Conservation (phyloP, 2,329 filamentous ascomycete genomes). For the Pseudogymnoascus sp. region DNA sequence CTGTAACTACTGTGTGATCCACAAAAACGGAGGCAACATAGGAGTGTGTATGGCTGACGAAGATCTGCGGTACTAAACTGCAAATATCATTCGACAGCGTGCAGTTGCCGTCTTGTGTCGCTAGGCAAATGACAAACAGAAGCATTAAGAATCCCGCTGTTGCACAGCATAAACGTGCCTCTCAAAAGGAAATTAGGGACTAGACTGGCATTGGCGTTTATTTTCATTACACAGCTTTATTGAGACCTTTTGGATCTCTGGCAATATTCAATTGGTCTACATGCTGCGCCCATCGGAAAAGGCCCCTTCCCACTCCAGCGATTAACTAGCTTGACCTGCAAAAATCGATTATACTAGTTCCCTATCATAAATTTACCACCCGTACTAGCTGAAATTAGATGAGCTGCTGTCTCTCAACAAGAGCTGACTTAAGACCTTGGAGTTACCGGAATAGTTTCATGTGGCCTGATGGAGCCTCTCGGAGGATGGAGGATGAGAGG, state of each 20-base stretch:
- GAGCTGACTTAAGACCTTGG: not conserved
- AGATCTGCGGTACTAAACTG: not conserved
- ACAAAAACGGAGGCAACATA: not conserved
- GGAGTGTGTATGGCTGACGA: not conserved
- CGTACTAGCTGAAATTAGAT: not conserved
- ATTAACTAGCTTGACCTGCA: not conserved
- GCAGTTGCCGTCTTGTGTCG: not conserved
- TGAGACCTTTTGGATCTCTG: not conserved
- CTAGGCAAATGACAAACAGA: not conserved
- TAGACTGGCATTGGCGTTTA: not conserved
- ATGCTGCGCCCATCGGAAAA: not conserved
- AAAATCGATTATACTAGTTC: not conserved
- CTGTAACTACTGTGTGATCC: not conserved
- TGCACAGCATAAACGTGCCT: not conserved
- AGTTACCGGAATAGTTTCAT: not conserved
- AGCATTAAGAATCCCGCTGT: not conserved
- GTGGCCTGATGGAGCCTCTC: not conserved
- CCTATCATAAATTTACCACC: not conserved
- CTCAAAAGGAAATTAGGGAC: not conserved
- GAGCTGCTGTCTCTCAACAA: not conserved
- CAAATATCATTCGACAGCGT: not conserved
- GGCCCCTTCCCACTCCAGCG: not conserved
- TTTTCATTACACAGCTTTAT: not conserved
- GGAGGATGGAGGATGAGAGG: no score
- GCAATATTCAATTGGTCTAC: not conserved